Evolutionary conservation across 169 alveolate species (phyloP), one percentile per base, ranked within the genome.

Genomic region (Plasmodium knowlesi): DNA sequence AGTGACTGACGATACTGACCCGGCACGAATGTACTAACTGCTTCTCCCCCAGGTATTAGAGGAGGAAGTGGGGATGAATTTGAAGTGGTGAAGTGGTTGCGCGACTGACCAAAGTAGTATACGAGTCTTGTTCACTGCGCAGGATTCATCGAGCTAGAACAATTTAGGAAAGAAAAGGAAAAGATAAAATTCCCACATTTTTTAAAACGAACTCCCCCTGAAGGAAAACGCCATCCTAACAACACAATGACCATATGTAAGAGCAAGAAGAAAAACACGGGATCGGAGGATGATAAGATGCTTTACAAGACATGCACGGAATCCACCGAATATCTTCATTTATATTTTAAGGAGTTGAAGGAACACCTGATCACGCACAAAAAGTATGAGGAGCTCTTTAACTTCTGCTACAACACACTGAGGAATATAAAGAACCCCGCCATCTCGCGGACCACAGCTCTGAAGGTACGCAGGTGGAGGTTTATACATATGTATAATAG

Each of bases 261-360:
- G n/a, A 76, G 39, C n/a, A 85, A 74, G 41, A 53, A 85, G 14
- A 73, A 85, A 74, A 85, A 73, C 57, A 30, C 78, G 8, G 83
- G 67, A 1, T 72, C 85, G 32, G 80, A 50, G 5, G 85, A 73
- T 4, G 85, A 85, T 22, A 46, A 85, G 22, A 12, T 85, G 22
- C 53, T 85, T 5, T 85, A 46, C 25, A 73, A 85, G 37, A 74
- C 83, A 1, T 85, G 93, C 57, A 73, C 85, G 5, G 78, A 85
- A n/a, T 85, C 93, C 8, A 72, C 57, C 1, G 93, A 85, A 50
- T 73, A 85, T 85, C 82, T 85, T 1, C 83, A 85, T 53, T 9
- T 73, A 50, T 85, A 85, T 85, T 85, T 85, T 73, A 73, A 46
- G 4, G 93, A 85, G 9, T 34, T 85, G 61, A 85, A 46, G 82